Percentiles rank a stretch among this genome's conserved stretches.
Conservation (phyloP, 2,329 filamentous ascomycete genomes). For the Aphanoascus verrucosus region DNA sequence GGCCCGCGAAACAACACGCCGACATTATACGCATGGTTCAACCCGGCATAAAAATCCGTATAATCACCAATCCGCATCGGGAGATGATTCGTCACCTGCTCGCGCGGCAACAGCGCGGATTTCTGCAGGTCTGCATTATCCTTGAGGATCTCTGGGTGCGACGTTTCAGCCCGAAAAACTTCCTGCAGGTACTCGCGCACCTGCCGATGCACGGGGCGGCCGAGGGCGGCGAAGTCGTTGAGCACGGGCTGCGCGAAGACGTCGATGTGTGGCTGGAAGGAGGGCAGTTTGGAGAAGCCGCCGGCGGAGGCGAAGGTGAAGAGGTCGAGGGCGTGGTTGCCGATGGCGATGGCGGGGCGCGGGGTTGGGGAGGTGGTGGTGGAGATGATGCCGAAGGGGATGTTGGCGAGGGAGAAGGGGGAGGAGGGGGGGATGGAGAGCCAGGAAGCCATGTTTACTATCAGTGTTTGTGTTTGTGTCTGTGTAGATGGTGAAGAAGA, state of each 20-base stretch:
- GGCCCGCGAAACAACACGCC: slow-evolving; percentile 63
- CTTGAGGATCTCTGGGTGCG: slow-evolving; percentile 51
- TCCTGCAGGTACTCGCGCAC: slow-evolving; percentile 60
- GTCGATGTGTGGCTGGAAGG: slow-evolving; percentile 46
- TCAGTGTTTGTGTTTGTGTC: no score
- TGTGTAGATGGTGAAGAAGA: slow-evolving; percentile 2
- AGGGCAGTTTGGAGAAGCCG: slow-evolving; percentile 50
- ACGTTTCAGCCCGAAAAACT: slow-evolving; percentile 51
- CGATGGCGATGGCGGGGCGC: slow-evolving; percentile 61
- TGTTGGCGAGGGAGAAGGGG: slow-evolving; percentile 67
- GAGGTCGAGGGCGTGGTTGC: slow-evolving; percentile 60
- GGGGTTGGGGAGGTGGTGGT: slow-evolving; percentile 46
- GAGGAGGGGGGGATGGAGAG: slow-evolving; percentile 49
- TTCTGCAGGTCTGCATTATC: slow-evolving; percentile 50
- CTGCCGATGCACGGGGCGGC: slow-evolving; percentile 55
- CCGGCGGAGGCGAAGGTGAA: slow-evolving; percentile 48
- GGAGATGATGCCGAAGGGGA: slow-evolving; percentile 74
- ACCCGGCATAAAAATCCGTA: slow-evolving; percentile 73
- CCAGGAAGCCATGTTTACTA: slow-evolving; percentile 46
- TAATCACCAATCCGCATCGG: slow-evolving; percentile 74
- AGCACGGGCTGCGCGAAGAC: slow-evolving; percentile 57
- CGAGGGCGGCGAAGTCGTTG: slow-evolving; percentile 64
- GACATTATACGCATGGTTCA: slow-evolving; percentile 65
- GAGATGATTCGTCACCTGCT: slow-evolving; percentile 54
- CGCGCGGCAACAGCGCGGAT: slow-evolving; percentile 48